Evolutionary conservation across 208 protist genomes (phyloP).

Genomic region (Acanthamoeba sp.): DNA sequence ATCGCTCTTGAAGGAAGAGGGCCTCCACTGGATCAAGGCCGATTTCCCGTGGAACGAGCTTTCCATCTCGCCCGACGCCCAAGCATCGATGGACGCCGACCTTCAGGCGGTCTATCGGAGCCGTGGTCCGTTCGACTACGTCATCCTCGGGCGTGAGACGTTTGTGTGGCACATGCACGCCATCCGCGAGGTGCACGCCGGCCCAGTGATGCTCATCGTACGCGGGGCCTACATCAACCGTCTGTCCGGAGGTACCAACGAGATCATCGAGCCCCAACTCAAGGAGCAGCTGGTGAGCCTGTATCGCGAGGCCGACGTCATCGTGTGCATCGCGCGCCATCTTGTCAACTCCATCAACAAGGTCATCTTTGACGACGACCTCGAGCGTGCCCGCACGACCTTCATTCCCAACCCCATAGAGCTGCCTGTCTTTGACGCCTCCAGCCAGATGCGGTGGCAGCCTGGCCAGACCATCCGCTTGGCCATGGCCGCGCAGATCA

Average conservation of each 20-base stretch:
- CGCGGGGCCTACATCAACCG: slow-evolving; percentile 37
- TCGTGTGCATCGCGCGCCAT: slow-evolving; percentile 51
- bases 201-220: slow-evolving; percentile 35
- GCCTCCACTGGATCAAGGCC: slow-evolving; percentile 45
- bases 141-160: slow-evolving; percentile 28
- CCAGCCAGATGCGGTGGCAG: slow-evolving; percentile 16
- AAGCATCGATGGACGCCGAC: slow-evolving; percentile 40
- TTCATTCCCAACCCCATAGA: slow-evolving; percentile 50
- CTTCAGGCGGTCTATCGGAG: neutral
- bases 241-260: neutral
- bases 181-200: neutral
- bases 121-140: slow-evolving; percentile 6
- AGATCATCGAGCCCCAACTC: slow-evolving; percentile 8
- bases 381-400: neutral
- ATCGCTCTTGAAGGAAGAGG: neutral
- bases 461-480: slow-evolving; percentile 17
- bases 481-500: slow-evolving; percentile 9
- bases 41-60: slow-evolving; percentile 50
- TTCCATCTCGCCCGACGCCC: slow-evolving; percentile 3
- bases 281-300: neutral
- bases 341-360: slow-evolving; percentile 44
- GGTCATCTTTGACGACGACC: slow-evolving; percentile 29
- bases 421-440: neutral
- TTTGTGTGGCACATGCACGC: slow-evolving; percentile 40
- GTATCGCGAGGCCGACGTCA: slow-evolving; percentile 26